A percentile compares a stretch with the other conserved stretches of the same genome.
phyloP scores from a whole-genome alignment of 305 asterid genomes.

The Vinca major region DNA sequence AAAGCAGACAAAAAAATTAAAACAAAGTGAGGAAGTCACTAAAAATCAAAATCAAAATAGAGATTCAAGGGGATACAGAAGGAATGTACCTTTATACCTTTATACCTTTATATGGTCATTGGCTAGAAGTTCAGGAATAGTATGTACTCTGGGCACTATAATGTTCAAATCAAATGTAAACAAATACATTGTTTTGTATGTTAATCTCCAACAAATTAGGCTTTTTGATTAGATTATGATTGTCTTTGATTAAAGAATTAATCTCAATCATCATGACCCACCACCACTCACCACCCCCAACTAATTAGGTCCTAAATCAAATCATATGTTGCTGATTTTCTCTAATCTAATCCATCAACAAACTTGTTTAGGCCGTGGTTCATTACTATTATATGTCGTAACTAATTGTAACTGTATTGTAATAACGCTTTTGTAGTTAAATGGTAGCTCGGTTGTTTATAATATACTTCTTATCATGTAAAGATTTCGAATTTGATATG shows the following conservation, averaged over 20 bases:
- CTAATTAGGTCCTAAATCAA: constrained; percentile 10
- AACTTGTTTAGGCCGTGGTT: constrained; percentile 16
- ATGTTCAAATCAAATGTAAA: not conserved
- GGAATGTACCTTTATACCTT: constrained; percentile 8
- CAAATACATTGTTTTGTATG: constrained; percentile 5
- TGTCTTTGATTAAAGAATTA: constrained; percentile 10
- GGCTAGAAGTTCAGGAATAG: not conserved
- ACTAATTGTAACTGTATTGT: too few relatives aligned
- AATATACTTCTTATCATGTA: too few relatives aligned
- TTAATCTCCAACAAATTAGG: constrained; percentile 43
- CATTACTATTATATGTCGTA: not conserved
- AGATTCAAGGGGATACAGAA: constrained; percentile 9
- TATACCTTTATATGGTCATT: constrained; percentile 1
- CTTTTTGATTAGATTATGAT: constrained; percentile 29
- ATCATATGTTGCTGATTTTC: constrained; percentile 19
- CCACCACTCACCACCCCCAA: constrained; percentile 33
- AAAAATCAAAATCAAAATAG: constrained; percentile 1
- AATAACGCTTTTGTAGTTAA: not conserved
- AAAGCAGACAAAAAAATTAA: too few relatives aligned
- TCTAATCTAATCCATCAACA: constrained; percentile 27
- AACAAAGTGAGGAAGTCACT: not conserved
- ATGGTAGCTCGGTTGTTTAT: too few relatives aligned
- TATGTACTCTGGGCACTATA: not conserved
- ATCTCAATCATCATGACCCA: constrained; percentile 23
- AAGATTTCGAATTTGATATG: too few relatives aligned